Percentiles rank a stretch among this genome's conserved stretches.
Conservation (phyloP, 192 early-diverging fungal genomes). For the Backusella macrospora region DNA sequence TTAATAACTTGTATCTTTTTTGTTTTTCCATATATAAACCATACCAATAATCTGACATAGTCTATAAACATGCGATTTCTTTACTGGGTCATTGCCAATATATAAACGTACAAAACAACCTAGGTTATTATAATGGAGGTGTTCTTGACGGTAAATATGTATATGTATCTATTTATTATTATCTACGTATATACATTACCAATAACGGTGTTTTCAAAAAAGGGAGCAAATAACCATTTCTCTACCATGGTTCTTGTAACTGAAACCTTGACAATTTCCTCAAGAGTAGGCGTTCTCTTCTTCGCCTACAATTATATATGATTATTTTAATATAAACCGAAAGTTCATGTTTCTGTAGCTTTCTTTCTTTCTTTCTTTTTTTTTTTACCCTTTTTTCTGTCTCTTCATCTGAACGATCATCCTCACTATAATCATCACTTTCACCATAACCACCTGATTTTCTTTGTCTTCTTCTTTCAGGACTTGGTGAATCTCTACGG, state of each 20-base stretch:
- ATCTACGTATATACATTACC: too few relatives aligned
- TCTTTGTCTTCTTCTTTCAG: conserved; percentile 34
- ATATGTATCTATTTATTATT: too few relatives aligned
- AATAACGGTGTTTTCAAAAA: conserved; percentile 65
- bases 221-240: conserved; percentile 73
- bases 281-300: conserved; percentile 56
- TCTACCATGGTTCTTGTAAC: conserved; percentile 69
- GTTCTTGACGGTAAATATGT: too few relatives aligned
- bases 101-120: conserved; percentile 69
- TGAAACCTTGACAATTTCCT: conserved; percentile 63
- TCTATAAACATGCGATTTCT: conserved; percentile 61
- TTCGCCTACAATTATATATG: conserved; percentile 4
- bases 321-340: neutral
- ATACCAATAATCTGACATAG: conserved; percentile 54
- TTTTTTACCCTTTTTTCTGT: conserved; percentile 32
- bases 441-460: conserved; percentile 18
- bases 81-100: conserved; percentile 59
- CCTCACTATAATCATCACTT: conserved; percentile 36
- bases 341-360: neutral
- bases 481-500: conserved; percentile 36
- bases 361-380: conserved; percentile 1
- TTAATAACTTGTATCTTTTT: too few relatives aligned
- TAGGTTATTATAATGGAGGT: too few relatives aligned
- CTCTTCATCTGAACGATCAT: conserved; percentile 42
- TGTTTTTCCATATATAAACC: neutral